Percentiles rank a stretch among this genome's conserved stretches.
These are phyloP conservation scores for Scheffersomyces stambukii DNA, from an alignment of 1,139 yeast species.

Conservation along the genomic window DNA sequence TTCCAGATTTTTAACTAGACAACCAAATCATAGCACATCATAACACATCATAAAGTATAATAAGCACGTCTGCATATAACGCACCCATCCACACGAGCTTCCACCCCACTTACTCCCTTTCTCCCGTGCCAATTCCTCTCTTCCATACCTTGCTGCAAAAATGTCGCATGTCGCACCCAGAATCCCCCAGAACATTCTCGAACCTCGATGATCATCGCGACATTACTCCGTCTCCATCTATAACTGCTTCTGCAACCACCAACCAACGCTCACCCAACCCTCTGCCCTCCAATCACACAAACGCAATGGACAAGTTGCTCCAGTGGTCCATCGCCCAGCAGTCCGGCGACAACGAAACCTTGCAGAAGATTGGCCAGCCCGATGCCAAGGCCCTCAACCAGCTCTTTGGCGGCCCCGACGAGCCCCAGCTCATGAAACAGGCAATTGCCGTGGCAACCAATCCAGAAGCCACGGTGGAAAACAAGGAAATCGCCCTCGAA, in stretches of 20 bases:
- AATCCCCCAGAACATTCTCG: conserved; percentile 5
- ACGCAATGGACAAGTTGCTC: conserved; percentile 74
- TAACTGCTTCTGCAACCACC: neutral
- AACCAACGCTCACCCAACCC: neutral
- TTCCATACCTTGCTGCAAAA: too few species aligned
- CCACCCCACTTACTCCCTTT: neutral
- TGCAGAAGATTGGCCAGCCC: conserved; percentile 58
- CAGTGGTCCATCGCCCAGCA: conserved; percentile 89
- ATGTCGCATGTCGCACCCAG: conserved; percentile 2
- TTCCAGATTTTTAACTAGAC: too few species aligned
- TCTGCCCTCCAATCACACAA: conserved; percentile 1
- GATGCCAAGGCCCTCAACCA: conserved; percentile 76
- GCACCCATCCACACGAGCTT: conserved; percentile 3
- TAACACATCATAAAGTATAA: too few species aligned
- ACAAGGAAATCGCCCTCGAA: conserved; percentile 75
- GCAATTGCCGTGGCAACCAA: conserved; percentile 60
- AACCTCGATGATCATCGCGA: conserved; percentile 1
- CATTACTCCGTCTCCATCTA: neutral
- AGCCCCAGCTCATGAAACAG: conserved; percentile 79
- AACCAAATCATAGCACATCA: too few species aligned
- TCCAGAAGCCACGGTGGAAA: conserved; percentile 59
- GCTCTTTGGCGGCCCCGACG: conserved; percentile 81
- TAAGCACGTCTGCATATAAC: too few species aligned
- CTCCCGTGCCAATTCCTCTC: too few species aligned
- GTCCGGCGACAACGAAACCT: conserved; percentile 63